Evolutionary conservation across 2,329 filamentous ascomycete genomes (phyloP).

Genomic region (Cladorrhinum sp.): DNA sequence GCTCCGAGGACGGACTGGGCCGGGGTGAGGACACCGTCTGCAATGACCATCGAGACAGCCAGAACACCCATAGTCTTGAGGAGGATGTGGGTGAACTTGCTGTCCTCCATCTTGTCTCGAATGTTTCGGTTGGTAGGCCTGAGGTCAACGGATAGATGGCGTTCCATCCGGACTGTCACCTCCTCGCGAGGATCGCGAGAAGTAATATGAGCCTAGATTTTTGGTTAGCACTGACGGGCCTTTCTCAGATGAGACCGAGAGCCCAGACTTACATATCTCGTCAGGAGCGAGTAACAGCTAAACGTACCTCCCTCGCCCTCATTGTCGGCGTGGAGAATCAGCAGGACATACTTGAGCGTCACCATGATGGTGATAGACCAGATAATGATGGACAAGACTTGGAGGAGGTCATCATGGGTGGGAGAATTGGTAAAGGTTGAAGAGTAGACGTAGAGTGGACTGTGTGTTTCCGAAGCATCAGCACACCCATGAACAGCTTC

Average conservation of each 20-base stretch:
- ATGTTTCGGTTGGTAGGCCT: slow-evolving; percentile 49
- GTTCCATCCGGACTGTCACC: slow-evolving; percentile 54
- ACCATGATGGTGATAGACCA: slow-evolving; percentile 69
- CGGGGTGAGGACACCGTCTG: slow-evolving; percentile 63
- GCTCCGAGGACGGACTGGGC: slow-evolving; percentile 69
- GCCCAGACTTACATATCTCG: slow-evolving; percentile 15
- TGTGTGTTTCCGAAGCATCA: background rate
- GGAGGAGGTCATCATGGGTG: slow-evolving; percentile 56
- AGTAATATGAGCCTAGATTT: slow-evolving; percentile 18
- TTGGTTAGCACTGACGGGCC: background rate
- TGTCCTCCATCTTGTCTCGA: slow-evolving; percentile 57
- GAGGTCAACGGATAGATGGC: slow-evolving; percentile 56
- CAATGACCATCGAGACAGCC: slow-evolving; percentile 65
- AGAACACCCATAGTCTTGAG: slow-evolving; percentile 63
- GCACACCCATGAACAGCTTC: background rate
- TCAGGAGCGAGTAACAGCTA: slow-evolving; percentile 23
- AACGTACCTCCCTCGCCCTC: slow-evolving; percentile 66
- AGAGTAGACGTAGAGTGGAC: slow-evolving; percentile 67
- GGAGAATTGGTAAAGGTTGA: slow-evolving; percentile 61
- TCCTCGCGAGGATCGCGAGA: slow-evolving; percentile 22
- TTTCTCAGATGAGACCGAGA: background rate
- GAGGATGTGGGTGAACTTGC: slow-evolving; percentile 46
- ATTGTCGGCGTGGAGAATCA: slow-evolving; percentile 65
- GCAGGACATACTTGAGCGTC: slow-evolving; percentile 65
- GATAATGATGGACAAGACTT: slow-evolving; percentile 64